Base-by-base conservation (phyloP, 805 yeast genomes). In the Ogataea kodamae region DNA sequence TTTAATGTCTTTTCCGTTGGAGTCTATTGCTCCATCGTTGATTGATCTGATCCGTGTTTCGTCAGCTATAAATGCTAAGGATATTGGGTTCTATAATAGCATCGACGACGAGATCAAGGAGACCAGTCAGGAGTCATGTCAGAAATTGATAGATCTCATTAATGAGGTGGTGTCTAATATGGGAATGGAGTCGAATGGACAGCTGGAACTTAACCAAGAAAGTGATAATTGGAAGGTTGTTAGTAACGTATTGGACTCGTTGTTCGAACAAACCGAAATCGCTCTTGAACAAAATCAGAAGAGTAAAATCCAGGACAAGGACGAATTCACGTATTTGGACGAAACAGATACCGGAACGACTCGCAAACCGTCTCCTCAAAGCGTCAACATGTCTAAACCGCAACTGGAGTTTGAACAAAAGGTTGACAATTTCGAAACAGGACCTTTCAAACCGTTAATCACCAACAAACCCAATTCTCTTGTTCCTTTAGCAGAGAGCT, bases 371-470 rank as follows among this genome's bases (percentile, higher is more conserved):
- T 22, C 39, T 9, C 36, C 40, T 3, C 46, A 36, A 18, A 36
- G 43, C 1, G 17, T 36, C 3, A 47, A 48, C 20, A 44, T 54
- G 22, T 29, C 28, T 2, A 86, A 86, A 49, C 97, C 97, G 1
- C 96, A 88, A 54, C 36, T 65, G 3, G 46, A 59, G 6, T 90
- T 90, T 57, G 54, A 62, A 10, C 59, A 50, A 1, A 65, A 74
- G 1, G 65, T 87, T 6, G 87, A 88, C 52, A 56, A 87, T 53
- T 61, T 78, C 4, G 87, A 79, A 51, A 47, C 64, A 0, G 63
- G 58, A 11, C 96, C 97, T 0, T 92, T 90, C 63, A 74, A 64
- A 48, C 97, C 98, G 1, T 64, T 76, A 34, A 58, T 92, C 16
- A 65, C 69, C 1, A 45, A 64, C 1, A 92, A 92, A 55, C 97